phyloP scores from a whole-genome alignment of 768 basidiomycete genomes.

The Suillus weaverae region DNA sequence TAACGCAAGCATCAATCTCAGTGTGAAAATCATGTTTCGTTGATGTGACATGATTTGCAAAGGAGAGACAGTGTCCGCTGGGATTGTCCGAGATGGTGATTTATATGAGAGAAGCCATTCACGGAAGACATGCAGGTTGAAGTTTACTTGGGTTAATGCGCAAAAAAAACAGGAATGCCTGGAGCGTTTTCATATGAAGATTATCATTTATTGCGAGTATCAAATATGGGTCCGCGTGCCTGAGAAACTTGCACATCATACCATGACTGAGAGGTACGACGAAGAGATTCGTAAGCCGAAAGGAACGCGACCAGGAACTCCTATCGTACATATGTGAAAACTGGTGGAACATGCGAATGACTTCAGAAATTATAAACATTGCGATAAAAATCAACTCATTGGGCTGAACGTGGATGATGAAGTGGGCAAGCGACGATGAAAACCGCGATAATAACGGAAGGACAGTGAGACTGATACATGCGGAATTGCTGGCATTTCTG shows the following conservation, averaged over 20 bases:
- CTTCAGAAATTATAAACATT: background rate
- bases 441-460: background rate
- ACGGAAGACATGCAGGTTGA: background rate
- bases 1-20: background rate
- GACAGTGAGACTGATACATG: background rate
- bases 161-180: background rate
- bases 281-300: background rate
- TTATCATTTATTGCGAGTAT: background rate
- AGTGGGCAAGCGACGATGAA: background rate
- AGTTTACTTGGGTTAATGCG: background rate
- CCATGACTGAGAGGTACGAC: background rate
- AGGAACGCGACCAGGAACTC: background rate
- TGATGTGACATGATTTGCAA: background rate
- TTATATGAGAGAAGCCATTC: background rate
- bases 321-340: background rate
- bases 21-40: background rate
- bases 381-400: background rate
- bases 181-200: background rate
- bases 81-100: background rate
- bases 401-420: background rate
- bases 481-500: background rate
- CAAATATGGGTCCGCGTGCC: background rate
- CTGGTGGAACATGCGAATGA: background rate
- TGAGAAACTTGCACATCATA: background rate
- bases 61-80: background rate